Evolutionary conservation across 768 basidiomycete genomes (phyloP).

Genomic region (Hypholoma sublateritium): DNA sequence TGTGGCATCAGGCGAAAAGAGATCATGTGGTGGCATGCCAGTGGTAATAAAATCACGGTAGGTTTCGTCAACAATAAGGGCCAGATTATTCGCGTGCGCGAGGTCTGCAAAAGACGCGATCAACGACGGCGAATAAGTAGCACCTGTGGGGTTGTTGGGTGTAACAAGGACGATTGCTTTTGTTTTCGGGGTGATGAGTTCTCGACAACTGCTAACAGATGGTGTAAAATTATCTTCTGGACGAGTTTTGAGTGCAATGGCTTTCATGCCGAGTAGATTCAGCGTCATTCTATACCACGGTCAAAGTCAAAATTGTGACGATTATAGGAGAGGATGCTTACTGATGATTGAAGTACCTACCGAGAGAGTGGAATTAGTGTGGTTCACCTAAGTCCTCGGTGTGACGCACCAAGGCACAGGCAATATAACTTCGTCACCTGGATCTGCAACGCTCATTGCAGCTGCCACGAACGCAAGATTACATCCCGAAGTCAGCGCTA

Average conservation of each 20-base stretch:
- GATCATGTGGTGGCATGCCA: slow-evolving; percentile 50
- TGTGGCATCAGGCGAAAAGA: slow-evolving; percentile 49
- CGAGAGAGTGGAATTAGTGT: background rate
- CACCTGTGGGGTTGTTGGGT: slow-evolving; percentile 83
- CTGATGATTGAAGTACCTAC: slow-evolving; percentile 69
- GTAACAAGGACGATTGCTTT: slow-evolving; percentile 74
- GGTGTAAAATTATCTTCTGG: slow-evolving; percentile 60
- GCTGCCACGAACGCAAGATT: slow-evolving; percentile 69
- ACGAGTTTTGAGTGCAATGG: slow-evolving; percentile 53
- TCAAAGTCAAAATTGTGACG: background rate
- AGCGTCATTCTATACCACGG: slow-evolving; percentile 56
- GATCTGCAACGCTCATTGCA: slow-evolving; percentile 63
- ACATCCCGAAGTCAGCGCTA: slow-evolving; percentile 71
- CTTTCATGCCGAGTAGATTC: slow-evolving; percentile 58
- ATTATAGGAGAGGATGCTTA: slow-evolving; percentile 25
- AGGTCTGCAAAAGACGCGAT: slow-evolving; percentile 60
- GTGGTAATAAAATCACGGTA: slow-evolving; percentile 77
- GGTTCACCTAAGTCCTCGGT: background rate
- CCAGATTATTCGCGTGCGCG: slow-evolving; percentile 51
- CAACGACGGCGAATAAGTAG: slow-evolving; percentile 57
- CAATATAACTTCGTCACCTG: slow-evolving; percentile 70
- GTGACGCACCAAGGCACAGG: slow-evolving; percentile 64
- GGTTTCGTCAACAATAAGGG: slow-evolving; percentile 84
- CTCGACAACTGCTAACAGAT: slow-evolving; percentile 45
- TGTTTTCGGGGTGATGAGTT: slow-evolving; percentile 56